Percentiles rank a stretch among this genome's conserved stretches.
Evolutionary conservation across 2,329 filamentous ascomycete species (phyloP).

Genomic region (Ustilaginoidea virens): DNA sequence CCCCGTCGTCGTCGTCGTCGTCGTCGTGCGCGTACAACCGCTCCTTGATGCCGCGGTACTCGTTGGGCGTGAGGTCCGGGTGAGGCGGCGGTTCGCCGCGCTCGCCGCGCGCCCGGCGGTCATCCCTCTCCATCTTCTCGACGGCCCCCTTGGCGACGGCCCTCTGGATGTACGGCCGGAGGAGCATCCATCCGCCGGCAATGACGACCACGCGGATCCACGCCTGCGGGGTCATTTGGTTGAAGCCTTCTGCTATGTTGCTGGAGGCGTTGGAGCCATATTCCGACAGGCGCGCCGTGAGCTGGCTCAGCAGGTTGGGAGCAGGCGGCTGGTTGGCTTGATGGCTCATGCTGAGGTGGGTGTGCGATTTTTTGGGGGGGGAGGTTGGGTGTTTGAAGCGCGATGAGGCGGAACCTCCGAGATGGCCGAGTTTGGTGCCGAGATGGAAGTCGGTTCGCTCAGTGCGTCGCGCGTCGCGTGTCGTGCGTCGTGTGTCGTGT

Average conservation of each 20-base stretch:
- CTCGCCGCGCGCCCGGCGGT: constrained; percentile 20
- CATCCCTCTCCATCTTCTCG: constrained; percentile 45
- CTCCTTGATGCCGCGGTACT: constrained; percentile 41
- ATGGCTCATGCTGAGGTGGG: constrained; percentile 9
- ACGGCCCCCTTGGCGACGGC: constrained; percentile 47
- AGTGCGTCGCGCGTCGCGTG: too few species aligned
- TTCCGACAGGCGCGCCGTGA: constrained; percentile 16
- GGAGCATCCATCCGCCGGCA: constrained; percentile 56
- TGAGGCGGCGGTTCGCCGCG: constrained; percentile 4
- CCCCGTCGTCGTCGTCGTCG: constrained; percentile 28
- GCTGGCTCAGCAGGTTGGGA: constrained; percentile 19
- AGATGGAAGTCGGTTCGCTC: too few species aligned
- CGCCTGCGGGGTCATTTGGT: constrained; percentile 32
- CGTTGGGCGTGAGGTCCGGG: constrained; percentile 46
- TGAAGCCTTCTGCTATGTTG: constrained; percentile 35
- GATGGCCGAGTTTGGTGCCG: too few species aligned
- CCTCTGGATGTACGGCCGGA: constrained; percentile 62
- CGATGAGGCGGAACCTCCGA: too few species aligned
- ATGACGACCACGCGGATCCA: constrained; percentile 58
- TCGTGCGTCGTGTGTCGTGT: too few species aligned
- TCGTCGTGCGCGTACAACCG: constrained; percentile 38
- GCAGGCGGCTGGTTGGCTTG: constrained; percentile 11
- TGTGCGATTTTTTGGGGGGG: too few species aligned
- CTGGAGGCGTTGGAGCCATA: constrained; percentile 23
- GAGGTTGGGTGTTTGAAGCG: too few species aligned